Conservation (phyloP, 352 stramenopile genomes). For the Nannochloropsis limnetica region DNA sequence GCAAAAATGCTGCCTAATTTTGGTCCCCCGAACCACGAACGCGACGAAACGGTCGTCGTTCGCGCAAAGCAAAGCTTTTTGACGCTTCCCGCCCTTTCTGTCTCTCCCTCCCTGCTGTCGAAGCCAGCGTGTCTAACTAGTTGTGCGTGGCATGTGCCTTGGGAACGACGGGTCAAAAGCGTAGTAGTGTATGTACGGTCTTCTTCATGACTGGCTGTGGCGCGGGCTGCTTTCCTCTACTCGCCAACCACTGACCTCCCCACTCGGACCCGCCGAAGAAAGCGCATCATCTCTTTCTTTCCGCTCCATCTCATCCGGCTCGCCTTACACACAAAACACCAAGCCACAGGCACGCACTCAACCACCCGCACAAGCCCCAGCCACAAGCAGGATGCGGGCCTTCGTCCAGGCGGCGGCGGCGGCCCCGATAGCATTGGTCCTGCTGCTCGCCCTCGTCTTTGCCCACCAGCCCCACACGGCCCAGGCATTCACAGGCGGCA, state of each 20-base stretch:
- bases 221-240: too few species aligned
- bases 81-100: neutral
- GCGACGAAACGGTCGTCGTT: too few species aligned
- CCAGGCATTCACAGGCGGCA: conserved; percentile 6
- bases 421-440: neutral
- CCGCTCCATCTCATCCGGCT: too few species aligned
- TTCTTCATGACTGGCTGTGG: too few species aligned
- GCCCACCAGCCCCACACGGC: neutral
- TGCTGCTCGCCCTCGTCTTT: neutral
- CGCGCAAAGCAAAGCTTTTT: too few species aligned
- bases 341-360: neutral
- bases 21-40: too few species aligned
- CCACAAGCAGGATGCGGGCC: neutral
- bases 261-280: too few species aligned
- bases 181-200: neutral
- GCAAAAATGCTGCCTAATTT: too few species aligned
- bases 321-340: neutral
- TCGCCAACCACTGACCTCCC: too few species aligned
- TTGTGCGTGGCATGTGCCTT: neutral
- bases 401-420: neutral
- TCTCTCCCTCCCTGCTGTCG: neutral
- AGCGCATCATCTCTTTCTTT: too few species aligned
- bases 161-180: neutral
- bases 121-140: neutral
- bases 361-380: neutral